Evolutionary conservation across 2,329 filamentous ascomycete species (phyloP).

Genomic region (Aspergillus pseudonomiae): DNA sequence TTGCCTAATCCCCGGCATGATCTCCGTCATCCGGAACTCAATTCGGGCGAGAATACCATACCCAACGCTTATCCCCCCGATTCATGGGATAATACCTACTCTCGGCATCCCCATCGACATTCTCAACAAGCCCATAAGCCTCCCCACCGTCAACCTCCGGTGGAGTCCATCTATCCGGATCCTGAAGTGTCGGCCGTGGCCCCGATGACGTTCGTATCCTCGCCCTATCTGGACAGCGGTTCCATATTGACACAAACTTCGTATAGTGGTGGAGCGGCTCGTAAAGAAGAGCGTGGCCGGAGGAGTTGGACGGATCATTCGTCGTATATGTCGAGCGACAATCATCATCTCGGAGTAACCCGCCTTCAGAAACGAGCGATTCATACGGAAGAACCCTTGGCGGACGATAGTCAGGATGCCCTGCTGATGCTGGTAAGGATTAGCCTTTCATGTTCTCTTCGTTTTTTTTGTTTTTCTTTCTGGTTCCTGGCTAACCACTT

Average conservation of each 20-base stretch:
- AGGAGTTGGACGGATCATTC: conserved; percentile 39
- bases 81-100: conserved; percentile 26
- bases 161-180: conserved; percentile 24
- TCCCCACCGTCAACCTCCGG: conserved; percentile 12
- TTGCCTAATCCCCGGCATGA: conserved; percentile 10
- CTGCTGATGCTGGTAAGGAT: conserved; percentile 46
- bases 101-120: conserved; percentile 19
- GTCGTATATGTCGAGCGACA: conserved; percentile 38
- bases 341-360: conserved; percentile 26
- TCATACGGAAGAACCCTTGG: conserved; percentile 30
- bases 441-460: background rate
- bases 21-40: conserved; percentile 23
- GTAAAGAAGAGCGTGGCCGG: conserved; percentile 35
- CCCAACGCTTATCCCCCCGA: conserved; percentile 25
- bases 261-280: conserved; percentile 27
- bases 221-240: conserved; percentile 26
- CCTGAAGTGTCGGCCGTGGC: conserved; percentile 19
- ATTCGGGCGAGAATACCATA: conserved; percentile 24
- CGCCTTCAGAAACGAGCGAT: conserved; percentile 33
- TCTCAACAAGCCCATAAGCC: conserved; percentile 11
- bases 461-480: conserved; percentile 4
- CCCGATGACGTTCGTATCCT: conserved; percentile 27
- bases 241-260: conserved; percentile 28
- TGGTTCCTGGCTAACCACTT: conserved; percentile 17
- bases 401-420: conserved; percentile 43